Percentiles rank a stretch among this genome's conserved stretches.
Conservation (phyloP, 1,284 basidiomycete species). For the Dichomitus squalens region DNA sequence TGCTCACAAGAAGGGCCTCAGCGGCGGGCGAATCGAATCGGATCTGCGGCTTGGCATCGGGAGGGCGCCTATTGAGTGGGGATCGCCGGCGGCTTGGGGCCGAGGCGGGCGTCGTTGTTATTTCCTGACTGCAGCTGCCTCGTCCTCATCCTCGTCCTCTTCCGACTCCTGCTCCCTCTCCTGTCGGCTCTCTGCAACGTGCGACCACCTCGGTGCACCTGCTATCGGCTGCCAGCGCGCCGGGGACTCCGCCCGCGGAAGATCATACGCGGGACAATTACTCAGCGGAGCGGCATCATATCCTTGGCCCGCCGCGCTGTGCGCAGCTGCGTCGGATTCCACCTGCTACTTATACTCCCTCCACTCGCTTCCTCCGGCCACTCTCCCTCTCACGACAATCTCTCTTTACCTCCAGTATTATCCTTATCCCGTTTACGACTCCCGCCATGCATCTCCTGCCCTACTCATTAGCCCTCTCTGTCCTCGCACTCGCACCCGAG, state of each 20-base stretch:
- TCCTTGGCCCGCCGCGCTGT: slow-evolving; percentile 25
- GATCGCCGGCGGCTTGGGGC: not conserved
- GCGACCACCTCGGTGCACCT: not conserved
- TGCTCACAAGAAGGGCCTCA: no score
- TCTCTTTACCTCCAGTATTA: not conserved
- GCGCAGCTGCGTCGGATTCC: slow-evolving; percentile 16
- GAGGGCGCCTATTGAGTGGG: not conserved
- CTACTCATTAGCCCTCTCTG: slow-evolving; percentile 27
- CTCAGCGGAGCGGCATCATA: slow-evolving; percentile 20
- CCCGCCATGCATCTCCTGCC: slow-evolving; percentile 25
- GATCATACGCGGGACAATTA: slow-evolving; percentile 7
- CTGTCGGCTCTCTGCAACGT: not conserved
- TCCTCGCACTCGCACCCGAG: slow-evolving; percentile 22
- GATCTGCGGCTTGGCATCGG: no score
- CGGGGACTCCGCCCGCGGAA: not conserved
- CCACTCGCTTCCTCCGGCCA: slow-evolving; percentile 8
- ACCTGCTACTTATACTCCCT: slow-evolving; percentile 15
- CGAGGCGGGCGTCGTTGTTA: not conserved
- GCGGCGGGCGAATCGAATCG: no score
- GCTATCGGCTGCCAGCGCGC: not conserved
- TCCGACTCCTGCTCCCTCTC: not conserved
- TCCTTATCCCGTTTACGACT: slow-evolving; percentile 20
- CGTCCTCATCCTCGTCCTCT: slow-evolving; percentile 1
- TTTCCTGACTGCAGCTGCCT: not conserved
- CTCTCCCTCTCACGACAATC: slow-evolving; percentile 3